Percentiles rank a stretch among this genome's conserved stretches.
Evolutionary conservation across 768 basidiomycete genomes (phyloP).

Genomic region (Crepidotus variabilis): DNA sequence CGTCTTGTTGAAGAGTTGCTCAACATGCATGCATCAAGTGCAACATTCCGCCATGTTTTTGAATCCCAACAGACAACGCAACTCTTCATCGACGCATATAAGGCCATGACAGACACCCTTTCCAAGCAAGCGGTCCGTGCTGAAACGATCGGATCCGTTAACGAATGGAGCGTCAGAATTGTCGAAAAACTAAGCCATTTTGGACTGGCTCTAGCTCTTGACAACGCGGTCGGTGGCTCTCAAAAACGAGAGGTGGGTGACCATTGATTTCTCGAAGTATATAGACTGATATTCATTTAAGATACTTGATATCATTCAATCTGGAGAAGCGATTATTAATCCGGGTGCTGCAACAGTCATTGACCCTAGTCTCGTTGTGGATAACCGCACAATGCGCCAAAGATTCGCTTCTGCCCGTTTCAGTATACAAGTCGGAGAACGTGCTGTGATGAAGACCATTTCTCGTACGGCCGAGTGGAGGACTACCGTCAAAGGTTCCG

Average conservation of each 20-base stretch:
- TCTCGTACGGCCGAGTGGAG: constrained; percentile 70
- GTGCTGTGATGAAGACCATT: constrained; percentile 59
- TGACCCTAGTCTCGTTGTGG: constrained; percentile 49
- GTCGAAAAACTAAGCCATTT: constrained; percentile 71
- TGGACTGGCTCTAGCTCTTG: constrained; percentile 62
- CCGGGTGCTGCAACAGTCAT: constrained; percentile 46
- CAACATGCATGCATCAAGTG: constrained; percentile 58
- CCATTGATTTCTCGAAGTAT: not conserved
- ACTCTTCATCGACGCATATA: constrained; percentile 62
- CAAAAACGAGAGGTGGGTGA: constrained; percentile 70
- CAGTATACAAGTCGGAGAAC: constrained; percentile 61
- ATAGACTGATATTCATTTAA: constrained; percentile 12
- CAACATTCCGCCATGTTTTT: constrained; percentile 70
- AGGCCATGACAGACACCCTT: constrained; percentile 41
- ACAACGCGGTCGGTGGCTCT: constrained; percentile 51
- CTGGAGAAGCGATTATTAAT: constrained; percentile 48
- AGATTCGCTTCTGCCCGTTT: constrained; percentile 54
- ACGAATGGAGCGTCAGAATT: constrained; percentile 45
- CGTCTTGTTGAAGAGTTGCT: constrained; percentile 66
- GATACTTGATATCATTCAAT: constrained; percentile 59
- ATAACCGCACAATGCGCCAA: constrained; percentile 48
- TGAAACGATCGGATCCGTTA: constrained; percentile 25
- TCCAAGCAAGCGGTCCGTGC: not conserved
- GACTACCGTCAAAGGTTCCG: constrained; percentile 60
- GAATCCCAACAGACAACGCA: constrained; percentile 68